Evolutionary conservation across 768 basidiomycete species (phyloP).

Genomic region (Lepiota venenata): DNA sequence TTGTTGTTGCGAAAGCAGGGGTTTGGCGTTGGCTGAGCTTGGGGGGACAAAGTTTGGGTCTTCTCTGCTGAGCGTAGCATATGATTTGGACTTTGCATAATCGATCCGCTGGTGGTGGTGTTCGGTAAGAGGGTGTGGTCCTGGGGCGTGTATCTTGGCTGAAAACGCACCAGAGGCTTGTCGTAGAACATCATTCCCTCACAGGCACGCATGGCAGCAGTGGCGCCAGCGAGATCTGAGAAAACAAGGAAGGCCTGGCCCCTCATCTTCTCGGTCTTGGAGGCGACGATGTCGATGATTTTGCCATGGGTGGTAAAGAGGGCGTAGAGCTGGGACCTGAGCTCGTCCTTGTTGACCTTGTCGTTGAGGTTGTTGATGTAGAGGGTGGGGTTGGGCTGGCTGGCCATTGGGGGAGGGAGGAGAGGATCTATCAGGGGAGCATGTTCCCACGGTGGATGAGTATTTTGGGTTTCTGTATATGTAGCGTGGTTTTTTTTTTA

Average conservation of each 20-base stretch:
- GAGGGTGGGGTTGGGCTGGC: conserved; percentile 82
- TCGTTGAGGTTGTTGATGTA: conserved; percentile 94
- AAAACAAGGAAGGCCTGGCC: conserved; percentile 98
- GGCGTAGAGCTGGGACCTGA: conserved; percentile 76
- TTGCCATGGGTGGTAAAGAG: conserved; percentile 94
- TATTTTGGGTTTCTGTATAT: conserved; percentile 3
- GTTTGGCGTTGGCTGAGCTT: conserved; percentile 57
- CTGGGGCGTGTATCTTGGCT: conserved; percentile 8
- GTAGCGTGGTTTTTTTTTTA: not conserved
- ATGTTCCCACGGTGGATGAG: conserved; percentile 23
- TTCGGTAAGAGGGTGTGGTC: conserved; percentile 2
- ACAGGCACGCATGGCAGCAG: conserved; percentile 89
- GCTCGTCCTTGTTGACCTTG: conserved; percentile 89
- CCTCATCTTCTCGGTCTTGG: conserved; percentile 80
- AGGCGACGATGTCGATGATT: conserved; percentile 90
- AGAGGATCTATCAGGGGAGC: not conserved
- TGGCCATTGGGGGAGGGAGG: conserved; percentile 32
- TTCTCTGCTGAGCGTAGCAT: conserved; percentile 75
- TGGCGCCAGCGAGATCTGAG: conserved; percentile 85
- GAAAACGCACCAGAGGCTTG: conserved; percentile 77
- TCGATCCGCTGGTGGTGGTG: conserved; percentile 64
- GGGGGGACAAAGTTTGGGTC: conserved; percentile 82
- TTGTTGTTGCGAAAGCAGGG: conserved; percentile 29
- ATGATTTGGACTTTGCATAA: conserved; percentile 88
- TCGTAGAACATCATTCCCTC: conserved; percentile 93